Evolutionary conservation across 495 filamentous ascomycete species (phyloP), one percentile per base, ranked within the genome.

Genomic region (Antarctomyces pellizariae): DNA sequence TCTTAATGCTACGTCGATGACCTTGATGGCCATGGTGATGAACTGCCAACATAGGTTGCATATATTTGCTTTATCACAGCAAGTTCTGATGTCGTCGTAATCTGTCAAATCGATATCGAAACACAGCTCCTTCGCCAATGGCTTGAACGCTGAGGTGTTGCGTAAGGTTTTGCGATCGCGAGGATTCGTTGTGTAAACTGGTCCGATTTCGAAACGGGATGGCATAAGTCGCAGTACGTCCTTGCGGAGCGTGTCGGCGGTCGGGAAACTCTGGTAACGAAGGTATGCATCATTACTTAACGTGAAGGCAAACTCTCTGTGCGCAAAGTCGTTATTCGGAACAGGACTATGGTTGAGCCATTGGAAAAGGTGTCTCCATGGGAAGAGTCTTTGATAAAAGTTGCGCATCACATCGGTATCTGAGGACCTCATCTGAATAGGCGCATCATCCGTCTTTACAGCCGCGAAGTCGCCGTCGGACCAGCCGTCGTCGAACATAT

Each of bases 41-140:
- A 93, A 97, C 18, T 71, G 56, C 86, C 86, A 97, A 52, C 86
- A 97, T 46, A 83, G 84, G 33, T 56, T 57, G 43, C 86, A 97
- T 36, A 97, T 93, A 33, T 75, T 84, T 3, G 89, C 82, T 39
- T 82, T 78, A 31, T 70, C 64, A 46, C 86, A 97, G 51, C 86
- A 97, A 12, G 84, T 91, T 13, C 86, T 72, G 36, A 95, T 75
- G 25, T 90, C 76, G 43, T 97, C 86, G 48, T 97, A 97, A 53
- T 95, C 86, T 15, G 84, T 93, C 60, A 97, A 59, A 63, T 97
- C 86, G 37, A 97, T 92, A 70, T 97, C 86, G 52, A 97, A 95
- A 34, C 91, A 89, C 9, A 97, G 51, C 47, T 97, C 86, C 43
- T 95, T 95, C 1, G 70, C 55, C 2, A 89, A 45, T 2, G 86